Base-by-base conservation (phyloP, 139 green algal species). In the Chlamydomonas sp. region DNA sequence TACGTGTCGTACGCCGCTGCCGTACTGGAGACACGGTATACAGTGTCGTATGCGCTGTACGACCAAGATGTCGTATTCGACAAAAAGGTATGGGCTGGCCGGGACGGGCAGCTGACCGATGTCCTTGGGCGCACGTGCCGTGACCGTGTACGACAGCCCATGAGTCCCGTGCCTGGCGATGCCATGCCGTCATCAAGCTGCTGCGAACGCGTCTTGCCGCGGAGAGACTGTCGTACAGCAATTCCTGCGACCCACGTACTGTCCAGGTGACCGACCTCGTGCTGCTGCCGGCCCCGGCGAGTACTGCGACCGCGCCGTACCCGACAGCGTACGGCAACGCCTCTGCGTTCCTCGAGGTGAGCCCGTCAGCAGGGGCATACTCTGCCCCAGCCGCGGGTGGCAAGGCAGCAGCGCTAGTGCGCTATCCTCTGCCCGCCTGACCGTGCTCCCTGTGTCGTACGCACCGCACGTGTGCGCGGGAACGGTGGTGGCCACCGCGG, bases 11-110 rank as follows among this genome's bases (percentile, higher is more conserved):
- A 86, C 71, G 5, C 63, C 12, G 72, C 71, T n/a, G 62, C 71
- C 9, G 71, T n/a, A 8, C 60, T 86, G 82, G 82, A 86, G 71
- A 77, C 71, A 9, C 71, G 62, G 82, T 80, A 79, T 71, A 63
- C 4, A 1, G 82, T 86, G 71, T 73, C 82, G 59, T 86, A 86
- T 61, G 71, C 69, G 15, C 9, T 0, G 20, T 20, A 49, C 15
- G 82, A 86, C 1, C 3, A 4, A 4, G 71, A 63, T 2, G 10
- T 86, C 20, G 63, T 71, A 61, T 79, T 74, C 59, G 63, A 86
- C 20, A 86, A 86, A 60, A 63, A 61, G 82, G 82, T 86, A 20
- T 1, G 81, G 2, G 18, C 20, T 60, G 20, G 5, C 3, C 18
- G 6, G 9, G 58, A 5, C 18, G 5, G 3, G 71, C 20, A 12